Evolutionary conservation across 148 eudicot genomes (phyloP).

Genomic region (Vaccinium darrowii): DNA sequence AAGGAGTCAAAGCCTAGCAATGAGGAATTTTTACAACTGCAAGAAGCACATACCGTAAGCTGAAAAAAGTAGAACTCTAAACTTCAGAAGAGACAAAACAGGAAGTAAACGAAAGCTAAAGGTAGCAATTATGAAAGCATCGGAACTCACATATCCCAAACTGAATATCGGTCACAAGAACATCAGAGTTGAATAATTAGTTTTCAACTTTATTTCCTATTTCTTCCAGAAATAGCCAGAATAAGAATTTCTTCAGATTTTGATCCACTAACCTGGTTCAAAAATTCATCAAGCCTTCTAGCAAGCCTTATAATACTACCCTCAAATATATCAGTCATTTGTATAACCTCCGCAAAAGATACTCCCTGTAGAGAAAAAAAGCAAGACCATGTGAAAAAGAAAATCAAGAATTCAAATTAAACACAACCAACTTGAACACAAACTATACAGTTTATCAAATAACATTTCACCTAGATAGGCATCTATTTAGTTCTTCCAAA

Average conservation of each 20-base stretch:
- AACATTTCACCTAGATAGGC: neutral
- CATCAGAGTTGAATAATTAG: neutral
- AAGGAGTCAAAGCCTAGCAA: neutral
- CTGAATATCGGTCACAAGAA: neutral
- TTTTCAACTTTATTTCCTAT: too few relatives aligned
- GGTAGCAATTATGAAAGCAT: neutral
- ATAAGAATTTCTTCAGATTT: constrained; percentile 9
- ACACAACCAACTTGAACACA: neutral
- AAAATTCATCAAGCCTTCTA: constrained; percentile 94
- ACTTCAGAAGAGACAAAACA: constrained; percentile 7
- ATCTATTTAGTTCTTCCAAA: neutral
- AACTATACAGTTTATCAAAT: neutral
- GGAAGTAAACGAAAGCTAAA: neutral
- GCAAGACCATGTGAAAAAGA: neutral
- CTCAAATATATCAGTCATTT: constrained; percentile 98
- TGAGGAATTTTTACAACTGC: neutral
- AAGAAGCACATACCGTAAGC: neutral
- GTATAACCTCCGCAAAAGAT: constrained; percentile 82
- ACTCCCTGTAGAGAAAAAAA: constrained; percentile 60
- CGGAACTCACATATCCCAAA: neutral
- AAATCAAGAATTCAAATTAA: neutral
- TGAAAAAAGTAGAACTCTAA: neutral
- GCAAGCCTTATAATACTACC: constrained; percentile 90
- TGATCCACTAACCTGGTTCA: constrained; percentile 69
- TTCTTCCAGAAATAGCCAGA: neutral